These are phyloP conservation scores for Copromyces sp. DNA, from an alignment of 495 filamentous ascomycete genomes.

Conservation along the genomic window DNA sequence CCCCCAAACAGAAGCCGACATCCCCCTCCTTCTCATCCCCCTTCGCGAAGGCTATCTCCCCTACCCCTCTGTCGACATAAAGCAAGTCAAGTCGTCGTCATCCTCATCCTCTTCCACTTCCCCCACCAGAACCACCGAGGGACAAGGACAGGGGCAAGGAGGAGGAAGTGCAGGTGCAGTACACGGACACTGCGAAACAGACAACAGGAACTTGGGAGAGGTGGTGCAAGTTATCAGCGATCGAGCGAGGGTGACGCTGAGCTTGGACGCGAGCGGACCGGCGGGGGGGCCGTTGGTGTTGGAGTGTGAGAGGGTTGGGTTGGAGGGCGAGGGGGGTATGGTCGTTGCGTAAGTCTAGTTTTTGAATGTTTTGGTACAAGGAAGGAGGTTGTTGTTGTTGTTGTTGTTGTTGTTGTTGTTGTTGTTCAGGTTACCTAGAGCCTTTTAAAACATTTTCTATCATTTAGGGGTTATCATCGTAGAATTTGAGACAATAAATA, in stretches of 20 bases:
- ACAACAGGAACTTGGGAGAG: conserved; percentile 67
- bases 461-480: no score
- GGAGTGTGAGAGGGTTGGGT: conserved; percentile 35
- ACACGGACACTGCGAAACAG: conserved; percentile 57
- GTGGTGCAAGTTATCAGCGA: conserved; percentile 68
- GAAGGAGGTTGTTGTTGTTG: neutral
- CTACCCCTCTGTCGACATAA: conserved; percentile 70
- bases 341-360: conserved; percentile 15
- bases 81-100: conserved; percentile 31
- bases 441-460: no score
- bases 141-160: neutral
- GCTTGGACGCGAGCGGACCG: conserved; percentile 53
- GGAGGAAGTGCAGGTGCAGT: neutral
- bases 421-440: neutral
- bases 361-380: neutral
- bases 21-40: conserved; percentile 64
- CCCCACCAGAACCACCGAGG: neutral
- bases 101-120: neutral
- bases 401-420: neutral
- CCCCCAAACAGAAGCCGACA: conserved; percentile 35
- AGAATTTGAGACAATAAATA: neutral
- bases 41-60: conserved; percentile 64
- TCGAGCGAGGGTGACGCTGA: conserved; percentile 65
- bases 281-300: conserved; percentile 55
- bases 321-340: conserved; percentile 30